phyloP scores from a whole-genome alignment of 2,329 filamentous ascomycete genomes.

The Zymoseptoria ardabiliae region DNA sequence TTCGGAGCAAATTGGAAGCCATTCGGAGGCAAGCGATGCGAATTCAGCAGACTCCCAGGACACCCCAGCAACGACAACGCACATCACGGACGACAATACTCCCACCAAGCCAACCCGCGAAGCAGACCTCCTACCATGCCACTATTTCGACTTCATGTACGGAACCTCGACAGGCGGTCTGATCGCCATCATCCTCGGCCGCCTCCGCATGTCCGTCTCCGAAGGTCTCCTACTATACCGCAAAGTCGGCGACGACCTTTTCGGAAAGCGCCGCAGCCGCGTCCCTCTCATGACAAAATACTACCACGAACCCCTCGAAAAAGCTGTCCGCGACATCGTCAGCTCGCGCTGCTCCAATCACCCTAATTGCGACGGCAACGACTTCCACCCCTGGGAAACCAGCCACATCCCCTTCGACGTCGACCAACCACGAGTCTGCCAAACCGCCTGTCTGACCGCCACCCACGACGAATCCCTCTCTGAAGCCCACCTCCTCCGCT shows the following conservation, averaged over 20 bases:
- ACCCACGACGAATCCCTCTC: constrained; percentile 41
- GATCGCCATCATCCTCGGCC: constrained; percentile 44
- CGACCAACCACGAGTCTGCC: constrained; percentile 28
- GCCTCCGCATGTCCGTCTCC: constrained; percentile 43
- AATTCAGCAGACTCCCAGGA: constrained; percentile 1
- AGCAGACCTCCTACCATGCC: constrained; percentile 41
- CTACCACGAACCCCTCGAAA: constrained; percentile 42
- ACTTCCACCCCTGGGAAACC: constrained; percentile 38
- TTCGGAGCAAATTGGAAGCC: neutral
- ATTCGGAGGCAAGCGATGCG: neutral
- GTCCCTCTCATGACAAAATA: constrained; percentile 45
- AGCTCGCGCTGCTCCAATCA: constrained; percentile 39
- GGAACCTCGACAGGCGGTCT: constrained; percentile 47
- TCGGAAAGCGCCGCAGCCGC: constrained; percentile 37
- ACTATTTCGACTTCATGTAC: constrained; percentile 50
- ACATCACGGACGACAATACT: constrained; percentile 12
- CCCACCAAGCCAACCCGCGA: constrained; percentile 30
- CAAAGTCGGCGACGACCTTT: constrained; percentile 42
- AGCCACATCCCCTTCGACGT: constrained; percentile 24
- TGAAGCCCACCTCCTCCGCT: constrained; percentile 43
- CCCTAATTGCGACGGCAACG: constrained; percentile 36
- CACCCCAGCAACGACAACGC: constrained; percentile 11
- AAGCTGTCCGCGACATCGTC: constrained; percentile 41
- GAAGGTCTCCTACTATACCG: constrained; percentile 43
- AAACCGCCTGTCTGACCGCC: constrained; percentile 42